Evolutionary conservation across 2,329 filamentous ascomycete species (phyloP), one percentile per base, ranked within the genome.

Genomic region (Fonsecaea pedrosoi): DNA sequence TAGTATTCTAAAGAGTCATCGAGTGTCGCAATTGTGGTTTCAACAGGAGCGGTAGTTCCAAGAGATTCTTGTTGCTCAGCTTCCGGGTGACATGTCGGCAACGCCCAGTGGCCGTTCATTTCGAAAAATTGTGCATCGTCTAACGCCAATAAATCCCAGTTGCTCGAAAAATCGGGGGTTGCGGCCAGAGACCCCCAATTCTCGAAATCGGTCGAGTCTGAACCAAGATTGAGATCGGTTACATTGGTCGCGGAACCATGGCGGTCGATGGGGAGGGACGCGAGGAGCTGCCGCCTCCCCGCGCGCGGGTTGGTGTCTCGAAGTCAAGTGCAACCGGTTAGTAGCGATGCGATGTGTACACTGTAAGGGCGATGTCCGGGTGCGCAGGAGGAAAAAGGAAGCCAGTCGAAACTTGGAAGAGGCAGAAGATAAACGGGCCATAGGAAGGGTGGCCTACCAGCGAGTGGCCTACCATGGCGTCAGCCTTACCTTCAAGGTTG

Each of bases 231-330:
- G 38, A n/a, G 57, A 34, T 50, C 18, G 12, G 10, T 50, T 25
- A 59, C 56, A 45, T 59, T 45, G 56, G 56, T 38, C 32, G 56
- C 32, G 56, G 37, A 59, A 25, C 57, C 57, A 60, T 60, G 30
- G 3, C 53, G 30, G 18, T 60, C 21, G 21, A 60, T 60, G 5
- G 42, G 21, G 58, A 60, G 38, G 42, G 30, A 15, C 42, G 42
- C 58, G 58, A 35, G 58, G 42, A 60, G 58, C 10, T 25, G 42
- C 58, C 58, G 58, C 58, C 58, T 53, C 58, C 58, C 58, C 58
- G 58, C 58, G 21, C 12, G 42, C 42, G 58, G 58, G 58, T 53
- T 35, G 53, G 3, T 34, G 13, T 55, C 7, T 55, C 21, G 15
- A 55, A 9, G 8, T 55, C 30, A 35, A 35, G 30, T 10, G 48